Percentiles rank a stretch among this genome's conserved stretches.
Conservation (phyloP, 371 early-diverging fungal genomes). For the Mucor saturninus region DNA sequence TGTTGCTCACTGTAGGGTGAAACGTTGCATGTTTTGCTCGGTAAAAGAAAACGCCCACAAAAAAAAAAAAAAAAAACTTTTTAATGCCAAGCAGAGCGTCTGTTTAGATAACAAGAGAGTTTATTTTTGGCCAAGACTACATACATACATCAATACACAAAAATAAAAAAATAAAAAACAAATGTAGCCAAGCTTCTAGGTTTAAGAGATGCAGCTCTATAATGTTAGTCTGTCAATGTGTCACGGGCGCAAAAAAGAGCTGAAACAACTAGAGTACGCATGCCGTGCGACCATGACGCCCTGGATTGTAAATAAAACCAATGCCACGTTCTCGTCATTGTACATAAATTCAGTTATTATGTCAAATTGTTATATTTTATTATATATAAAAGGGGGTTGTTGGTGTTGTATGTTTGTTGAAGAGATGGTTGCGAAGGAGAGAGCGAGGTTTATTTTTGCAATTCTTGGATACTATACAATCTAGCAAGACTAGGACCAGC, state of each 20-base stretch:
- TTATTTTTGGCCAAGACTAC: too few species aligned
- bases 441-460: slow-evolving; percentile 64
- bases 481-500: slow-evolving; percentile 88
- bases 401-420: background rate
- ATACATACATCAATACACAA: too few species aligned
- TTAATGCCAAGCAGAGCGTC: too few species aligned
- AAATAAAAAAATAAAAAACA: too few species aligned
- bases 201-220: too few species aligned
- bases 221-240: background rate
- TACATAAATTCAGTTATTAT: slow-evolving; percentile 13
- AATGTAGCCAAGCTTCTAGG: too few species aligned
- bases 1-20: too few species aligned
- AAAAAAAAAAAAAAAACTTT: too few species aligned
- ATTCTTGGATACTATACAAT: slow-evolving; percentile 79
- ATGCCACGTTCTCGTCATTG: slow-evolving; percentile 14
- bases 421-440: background rate
- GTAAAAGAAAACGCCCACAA: too few species aligned
- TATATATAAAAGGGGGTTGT: background rate
- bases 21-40: too few species aligned
- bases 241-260: background rate
- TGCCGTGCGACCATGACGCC: slow-evolving; percentile 4
- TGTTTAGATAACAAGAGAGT: too few species aligned
- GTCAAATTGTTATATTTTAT: slow-evolving; percentile 8
- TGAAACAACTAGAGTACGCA: background rate
- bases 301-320: slow-evolving; percentile 1